Conservation (phyloP, 192 early-diverging fungal genomes). For the Chytriomyces hyalinus region DNA sequence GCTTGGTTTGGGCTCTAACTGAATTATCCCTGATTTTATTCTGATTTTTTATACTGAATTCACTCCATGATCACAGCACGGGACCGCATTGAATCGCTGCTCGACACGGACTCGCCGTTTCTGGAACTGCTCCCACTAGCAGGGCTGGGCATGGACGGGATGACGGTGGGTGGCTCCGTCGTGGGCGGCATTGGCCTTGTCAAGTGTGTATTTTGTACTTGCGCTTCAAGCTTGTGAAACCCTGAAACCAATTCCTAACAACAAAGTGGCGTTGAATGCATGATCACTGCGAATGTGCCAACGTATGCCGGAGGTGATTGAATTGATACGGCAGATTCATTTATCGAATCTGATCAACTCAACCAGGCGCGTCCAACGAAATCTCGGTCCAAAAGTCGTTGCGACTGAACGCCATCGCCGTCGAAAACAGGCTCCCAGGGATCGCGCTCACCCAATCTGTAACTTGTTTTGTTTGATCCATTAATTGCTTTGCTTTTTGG, state of each 20-base stretch:
- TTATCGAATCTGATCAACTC: neutral
- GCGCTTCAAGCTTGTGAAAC: neutral
- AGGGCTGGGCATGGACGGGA: constrained; percentile 66
- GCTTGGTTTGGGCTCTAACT: constrained; percentile 49
- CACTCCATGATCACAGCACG: constrained; percentile 43
- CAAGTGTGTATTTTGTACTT: constrained; percentile 46
- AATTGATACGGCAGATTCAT: neutral
- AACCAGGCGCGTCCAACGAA: constrained; percentile 60
- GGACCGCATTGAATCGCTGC: constrained; percentile 62
- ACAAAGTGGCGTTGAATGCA: constrained; percentile 35
- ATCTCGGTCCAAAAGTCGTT: constrained; percentile 58
- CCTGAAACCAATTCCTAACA: neutral
- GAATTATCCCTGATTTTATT: constrained; percentile 12
- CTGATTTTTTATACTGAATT: neutral
- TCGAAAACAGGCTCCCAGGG: constrained; percentile 63
- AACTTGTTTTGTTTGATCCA: constrained; percentile 7
- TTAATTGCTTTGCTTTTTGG: neutral
- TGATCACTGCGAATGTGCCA: constrained; percentile 63
- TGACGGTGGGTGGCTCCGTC: constrained; percentile 70
- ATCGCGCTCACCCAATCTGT: constrained; percentile 67
- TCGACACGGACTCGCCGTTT: constrained; percentile 71
- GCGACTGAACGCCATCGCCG: constrained; percentile 60
- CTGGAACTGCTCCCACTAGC: constrained; percentile 67
- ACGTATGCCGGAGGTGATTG: constrained; percentile 58
- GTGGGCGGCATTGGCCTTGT: constrained; percentile 70